These are phyloP conservation scores for Apiospora saccharicola DNA, from an alignment of 2,329 filamentous ascomycete genomes.

Conservation along the genomic window DNA sequence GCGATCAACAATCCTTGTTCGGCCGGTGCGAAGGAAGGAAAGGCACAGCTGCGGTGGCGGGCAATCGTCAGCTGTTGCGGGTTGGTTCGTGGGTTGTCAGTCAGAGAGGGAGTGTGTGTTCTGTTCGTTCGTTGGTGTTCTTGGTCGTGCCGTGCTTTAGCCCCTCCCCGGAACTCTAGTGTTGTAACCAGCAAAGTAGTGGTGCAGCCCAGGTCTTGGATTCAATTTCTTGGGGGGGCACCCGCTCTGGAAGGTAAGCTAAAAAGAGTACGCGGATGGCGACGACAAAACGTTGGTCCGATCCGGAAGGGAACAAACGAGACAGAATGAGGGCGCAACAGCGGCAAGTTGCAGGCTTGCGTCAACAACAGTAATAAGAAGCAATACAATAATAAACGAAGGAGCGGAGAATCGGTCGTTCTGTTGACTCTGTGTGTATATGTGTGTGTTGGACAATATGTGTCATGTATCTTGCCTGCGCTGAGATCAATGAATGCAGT, in stretches of 20 bases:
- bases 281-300: slow-evolving; percentile 20
- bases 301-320: slow-evolving; percentile 17
- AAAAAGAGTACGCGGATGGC: slow-evolving; percentile 6
- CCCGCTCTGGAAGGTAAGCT: slow-evolving; percentile 14
- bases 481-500: neutral
- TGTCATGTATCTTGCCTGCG: neutral
- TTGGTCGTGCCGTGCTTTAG: slow-evolving; percentile 23
- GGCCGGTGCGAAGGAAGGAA: slow-evolving; percentile 18
- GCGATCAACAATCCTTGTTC: slow-evolving; percentile 21
- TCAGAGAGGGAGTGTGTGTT: slow-evolving; percentile 18
- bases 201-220: slow-evolving; percentile 11
- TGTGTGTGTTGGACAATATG: neutral
- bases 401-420: neutral
- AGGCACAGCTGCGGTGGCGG: slow-evolving; percentile 11
- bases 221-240: slow-evolving; percentile 21
- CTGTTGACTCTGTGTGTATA: neutral
- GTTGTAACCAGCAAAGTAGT: slow-evolving; percentile 21
- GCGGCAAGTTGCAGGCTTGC: slow-evolving; percentile 19
- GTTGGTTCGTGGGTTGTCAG: slow-evolving; percentile 13
- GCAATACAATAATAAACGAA: neutral
- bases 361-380: slow-evolving; percentile 7
- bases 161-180: slow-evolving; percentile 23
- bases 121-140: slow-evolving; percentile 18
- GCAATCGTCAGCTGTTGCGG: slow-evolving; percentile 11
- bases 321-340: neutral